Evolutionary conservation across 805 yeast species (phyloP).

Genomic region (Maudiozyma barnettii): DNA sequence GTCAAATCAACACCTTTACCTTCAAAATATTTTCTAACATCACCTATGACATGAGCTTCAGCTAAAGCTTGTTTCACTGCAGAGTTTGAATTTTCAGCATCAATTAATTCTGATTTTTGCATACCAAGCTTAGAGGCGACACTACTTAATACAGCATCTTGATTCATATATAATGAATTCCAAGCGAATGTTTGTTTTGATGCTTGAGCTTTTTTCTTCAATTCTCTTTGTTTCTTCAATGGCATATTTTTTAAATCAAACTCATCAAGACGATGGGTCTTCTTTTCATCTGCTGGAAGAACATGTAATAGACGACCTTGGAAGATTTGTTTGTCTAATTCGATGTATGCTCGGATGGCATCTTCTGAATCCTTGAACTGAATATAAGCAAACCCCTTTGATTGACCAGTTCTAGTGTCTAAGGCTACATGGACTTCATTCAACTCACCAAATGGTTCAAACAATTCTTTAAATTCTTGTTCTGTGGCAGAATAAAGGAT

Average conservation of each 20-base stretch:
- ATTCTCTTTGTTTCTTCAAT: conserved; percentile 78
- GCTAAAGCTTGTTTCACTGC: conserved; percentile 97
- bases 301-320: conserved; percentile 92
- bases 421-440: conserved; percentile 90
- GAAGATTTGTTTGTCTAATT: conserved; percentile 77
- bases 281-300: conserved; percentile 74
- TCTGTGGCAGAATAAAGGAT: conserved; percentile 73
- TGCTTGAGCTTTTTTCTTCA: conserved; percentile 78
- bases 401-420: conserved; percentile 79
- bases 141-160: conserved; percentile 84
- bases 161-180: conserved; percentile 88
- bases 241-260: conserved; percentile 87
- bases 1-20: conserved; percentile 74
- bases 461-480: conserved; percentile 60
- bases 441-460: conserved; percentile 56
- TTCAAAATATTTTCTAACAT: conserved; percentile 82
- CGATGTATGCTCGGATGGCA: conserved; percentile 67
- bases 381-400: conserved; percentile 88
- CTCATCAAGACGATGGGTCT: conserved; percentile 78
- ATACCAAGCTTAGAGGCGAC: conserved; percentile 81
- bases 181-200: conserved; percentile 82
- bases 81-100: conserved; percentile 75
- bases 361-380: conserved; percentile 57
- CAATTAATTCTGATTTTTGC: conserved; percentile 71
- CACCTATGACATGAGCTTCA: conserved; percentile 90